Evolutionary conservation across 805 yeast species (phyloP), one percentile per base, ranked within the genome.

Genomic region (Kluyveromyces dobzhanskii): DNA sequence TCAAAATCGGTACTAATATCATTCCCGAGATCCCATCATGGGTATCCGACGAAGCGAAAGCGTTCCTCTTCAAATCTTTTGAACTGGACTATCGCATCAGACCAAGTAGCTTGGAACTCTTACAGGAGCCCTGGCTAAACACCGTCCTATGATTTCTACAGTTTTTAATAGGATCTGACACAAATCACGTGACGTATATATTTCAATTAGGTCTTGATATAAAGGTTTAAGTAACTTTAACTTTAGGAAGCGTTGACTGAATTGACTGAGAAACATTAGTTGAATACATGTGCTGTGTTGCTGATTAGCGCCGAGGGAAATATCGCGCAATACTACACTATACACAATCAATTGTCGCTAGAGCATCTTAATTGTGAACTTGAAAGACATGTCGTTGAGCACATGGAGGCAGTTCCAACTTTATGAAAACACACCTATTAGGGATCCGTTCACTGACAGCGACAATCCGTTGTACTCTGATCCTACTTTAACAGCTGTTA

Each of bases 1-100:
- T 88, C 72, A 80, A 83, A 58, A 83, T 92, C 39, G 98, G 98
- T 2, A 84, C 92, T 1, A 78, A 81, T 48, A 73, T 81, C 1
- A 60, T 69, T n/a, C 98, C 98, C 0, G 79, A 73, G 32, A 70
- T 85, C 5, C 97, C 97, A 0, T 69, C 71, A 8, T 72, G 78
- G 75, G 75, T 83, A 32, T 76, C 92, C 0, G 65, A 67, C 4
- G 83, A 73, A 26, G 88, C 87, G 3, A 70, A 66, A 46, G 78
- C 75, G 24, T 87, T 92, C 50, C 57, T 88, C 44, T 49, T 52
- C 5, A 62, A 71, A 55, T 74, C 94, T 1, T 85, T 92, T 55
- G 85, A 80, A 43, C 53, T 83, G 17, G 94, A 92, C 50, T 81
- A 78, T 54, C 69, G 70, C 27, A 71, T 74, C 53, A 69, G 97